Conservation (phyloP, 495 filamentous ascomycete genomes). For the Penicillium mononematosum region DNA sequence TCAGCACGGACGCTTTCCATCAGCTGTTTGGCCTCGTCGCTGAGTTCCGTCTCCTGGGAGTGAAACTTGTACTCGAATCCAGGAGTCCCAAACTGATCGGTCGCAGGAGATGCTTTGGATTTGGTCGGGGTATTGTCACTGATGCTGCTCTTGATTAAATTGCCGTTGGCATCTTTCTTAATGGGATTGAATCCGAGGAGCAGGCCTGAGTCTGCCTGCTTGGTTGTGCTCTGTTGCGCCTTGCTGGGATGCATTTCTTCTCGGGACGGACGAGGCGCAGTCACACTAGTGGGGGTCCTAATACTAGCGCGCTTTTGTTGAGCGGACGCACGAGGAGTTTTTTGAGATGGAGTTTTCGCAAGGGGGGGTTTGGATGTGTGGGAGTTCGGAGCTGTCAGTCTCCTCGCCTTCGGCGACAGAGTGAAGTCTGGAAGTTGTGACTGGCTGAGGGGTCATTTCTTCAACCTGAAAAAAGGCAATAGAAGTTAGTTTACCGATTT, state of each 20-base stretch:
- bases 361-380: conserved; percentile 25
- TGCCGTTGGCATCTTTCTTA: conserved; percentile 43
- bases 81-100: conserved; percentile 52
- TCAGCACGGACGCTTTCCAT: conserved; percentile 75
- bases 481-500: conserved; percentile 9
- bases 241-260: conserved; percentile 81
- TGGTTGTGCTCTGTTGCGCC: conserved; percentile 66
- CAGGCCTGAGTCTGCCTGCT: conserved; percentile 63
- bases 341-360: conserved; percentile 21
- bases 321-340: conserved; percentile 17
- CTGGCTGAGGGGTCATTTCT: conserved; percentile 18
- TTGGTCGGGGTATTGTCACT: conserved; percentile 47
- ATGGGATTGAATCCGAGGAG: conserved; percentile 68
- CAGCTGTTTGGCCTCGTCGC: conserved; percentile 69
- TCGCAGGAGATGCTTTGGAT: conserved; percentile 35
- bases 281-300: conserved; percentile 50
- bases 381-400: conserved; percentile 15
- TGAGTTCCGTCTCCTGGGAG: conserved; percentile 60
- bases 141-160: conserved; percentile 31
- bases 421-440: conserved; percentile 23
- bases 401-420: conserved; percentile 45
- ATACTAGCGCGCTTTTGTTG: conserved; percentile 30
- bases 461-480: conserved; percentile 9
- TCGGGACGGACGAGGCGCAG: conserved; percentile 47
- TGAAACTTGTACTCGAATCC: conserved; percentile 74